Conservation (phyloP, 331 rosid species). For the Quercus phellos region DNA sequence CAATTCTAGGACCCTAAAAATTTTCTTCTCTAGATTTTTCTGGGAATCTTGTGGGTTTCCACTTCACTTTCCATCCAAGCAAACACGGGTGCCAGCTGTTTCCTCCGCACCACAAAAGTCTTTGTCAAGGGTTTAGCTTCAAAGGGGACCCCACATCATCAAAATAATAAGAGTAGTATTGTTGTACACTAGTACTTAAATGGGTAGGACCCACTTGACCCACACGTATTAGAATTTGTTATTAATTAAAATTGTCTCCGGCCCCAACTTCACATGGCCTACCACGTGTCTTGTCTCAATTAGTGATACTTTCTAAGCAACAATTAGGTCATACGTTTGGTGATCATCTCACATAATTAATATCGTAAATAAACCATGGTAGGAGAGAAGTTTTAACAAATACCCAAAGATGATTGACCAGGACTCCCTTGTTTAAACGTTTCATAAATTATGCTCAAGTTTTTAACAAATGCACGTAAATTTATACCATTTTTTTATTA, state of each 20-base stretch:
- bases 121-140: not conserved
- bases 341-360: not conserved
- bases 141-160: not conserved
- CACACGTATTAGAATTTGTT: constrained; percentile 14
- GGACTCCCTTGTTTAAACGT: no score
- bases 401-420: no score
- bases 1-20: not conserved
- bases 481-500: no score
- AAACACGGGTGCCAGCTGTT: constrained; percentile 42
- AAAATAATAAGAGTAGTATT: not conserved
- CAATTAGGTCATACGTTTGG: not conserved
- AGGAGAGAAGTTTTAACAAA: no score
- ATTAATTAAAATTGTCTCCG: constrained; percentile 1
- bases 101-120: constrained; percentile 11
- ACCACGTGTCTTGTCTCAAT: constrained; percentile 21
- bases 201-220: not conserved
- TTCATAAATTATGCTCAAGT: no score
- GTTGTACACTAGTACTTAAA: not conserved
- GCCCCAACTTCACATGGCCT: constrained; percentile 25
- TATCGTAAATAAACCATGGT: no score
- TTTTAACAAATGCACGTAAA: no score
- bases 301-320: not conserved
- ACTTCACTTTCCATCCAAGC: constrained; percentile 28
- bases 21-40: not conserved
- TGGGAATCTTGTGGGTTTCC: constrained; percentile 24